Base-by-base conservation (phyloP, 192 early-diverging fungal genomes). In the Coemansia aciculifera region DNA sequence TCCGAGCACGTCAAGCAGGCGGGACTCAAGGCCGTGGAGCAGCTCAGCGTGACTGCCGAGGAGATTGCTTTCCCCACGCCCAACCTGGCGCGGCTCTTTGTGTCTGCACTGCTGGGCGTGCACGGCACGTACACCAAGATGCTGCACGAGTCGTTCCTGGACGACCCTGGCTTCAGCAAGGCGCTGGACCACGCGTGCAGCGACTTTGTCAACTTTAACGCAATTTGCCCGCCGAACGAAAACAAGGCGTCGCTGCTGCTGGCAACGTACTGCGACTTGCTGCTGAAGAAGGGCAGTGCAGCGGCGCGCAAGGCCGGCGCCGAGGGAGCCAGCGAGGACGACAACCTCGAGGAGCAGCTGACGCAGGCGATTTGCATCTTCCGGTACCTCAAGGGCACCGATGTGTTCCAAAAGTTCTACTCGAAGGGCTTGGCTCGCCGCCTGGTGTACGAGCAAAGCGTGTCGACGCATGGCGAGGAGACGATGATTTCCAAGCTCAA, bases 381-480 rank as follows among this genome's bases (percentile, higher is more conserved):
- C 82, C 94, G 95, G 77, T 99, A 94, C 74, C 88, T 99, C 44
- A 94, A 95, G 65, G 95, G 96, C 86, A 93, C 94, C 77, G 97
- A 99, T 74, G 94, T 99, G 32, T 99, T 98, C 85, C 96, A 98
- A 77, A 95, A 96, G 82, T 95, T 96, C 57, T 99, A 99, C 81
- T 89, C 90, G 38, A 94, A 92, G 75, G 91, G 91, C 85, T 78
- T 99, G 72, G 93, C 96, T 29, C 93, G 94, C 59, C 95, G 97
- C 42, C 86, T 99, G 17, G 92, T 99, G 17, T 89, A 94, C 82
- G 87, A 86, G 52, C 87, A 90, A 9, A 98, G 94, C 19, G 92
- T 91, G 34, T 95, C 92, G 27, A 91, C 94, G 52, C 95, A 99
- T 71, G 88, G 90, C 60, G 97, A 99, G 77, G 90, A 90, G 42